These are phyloP conservation scores for Hypoxylon sp. DNA, from an alignment of 2,329 filamentous ascomycete genomes.

Conservation along the genomic window DNA sequence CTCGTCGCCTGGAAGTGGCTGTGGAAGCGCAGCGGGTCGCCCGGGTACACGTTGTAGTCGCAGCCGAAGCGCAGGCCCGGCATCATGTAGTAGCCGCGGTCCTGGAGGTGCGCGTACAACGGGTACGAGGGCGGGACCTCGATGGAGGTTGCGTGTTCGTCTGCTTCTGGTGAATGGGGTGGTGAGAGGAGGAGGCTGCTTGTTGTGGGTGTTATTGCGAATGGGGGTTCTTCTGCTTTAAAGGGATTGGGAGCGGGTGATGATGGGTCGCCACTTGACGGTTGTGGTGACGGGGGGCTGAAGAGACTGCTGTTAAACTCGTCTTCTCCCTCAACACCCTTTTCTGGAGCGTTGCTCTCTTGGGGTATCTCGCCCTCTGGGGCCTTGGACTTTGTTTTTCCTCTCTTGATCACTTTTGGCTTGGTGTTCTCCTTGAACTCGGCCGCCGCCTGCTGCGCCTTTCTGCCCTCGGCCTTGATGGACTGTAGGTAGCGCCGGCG, in stretches of 20 bases:
- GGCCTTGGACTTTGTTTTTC: conserved; percentile 33
- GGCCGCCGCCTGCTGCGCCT: conserved; percentile 51
- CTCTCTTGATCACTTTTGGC: conserved; percentile 25
- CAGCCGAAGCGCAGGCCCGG: conserved; percentile 95
- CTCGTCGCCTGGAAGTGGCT: conserved; percentile 93
- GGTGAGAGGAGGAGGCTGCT: conserved; percentile 48
- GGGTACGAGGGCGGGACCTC: conserved; percentile 72
- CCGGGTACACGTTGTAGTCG: conserved; percentile 94
- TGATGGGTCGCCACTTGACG: conserved; percentile 21
- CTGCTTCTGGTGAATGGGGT: conserved; percentile 5
- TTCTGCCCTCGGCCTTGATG: conserved; percentile 62
- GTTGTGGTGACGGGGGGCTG: conserved; percentile 24
- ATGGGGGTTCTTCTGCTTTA: conserved; percentile 37
- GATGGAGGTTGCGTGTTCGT: conserved; percentile 30
- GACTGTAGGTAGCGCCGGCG: conserved; percentile 75
- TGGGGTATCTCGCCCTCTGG: conserved; percentile 17
- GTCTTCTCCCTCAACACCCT: conserved; percentile 23
- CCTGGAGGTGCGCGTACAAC: conserved; percentile 85
- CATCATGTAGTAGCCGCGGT: conserved; percentile 85
- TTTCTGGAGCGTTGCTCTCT: conserved; percentile 25
- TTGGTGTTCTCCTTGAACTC: conserved; percentile 42
- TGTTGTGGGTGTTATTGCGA: conserved; percentile 58
- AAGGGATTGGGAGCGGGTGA: not conserved
- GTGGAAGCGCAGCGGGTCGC: conserved; percentile 94
- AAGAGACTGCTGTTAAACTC: conserved; percentile 43